Percentiles rank a stretch among this genome's conserved stretches.
Evolutionary conservation across 495 filamentous ascomycete genomes (phyloP).

Genomic region (Penicillium atrosanguineum): DNA sequence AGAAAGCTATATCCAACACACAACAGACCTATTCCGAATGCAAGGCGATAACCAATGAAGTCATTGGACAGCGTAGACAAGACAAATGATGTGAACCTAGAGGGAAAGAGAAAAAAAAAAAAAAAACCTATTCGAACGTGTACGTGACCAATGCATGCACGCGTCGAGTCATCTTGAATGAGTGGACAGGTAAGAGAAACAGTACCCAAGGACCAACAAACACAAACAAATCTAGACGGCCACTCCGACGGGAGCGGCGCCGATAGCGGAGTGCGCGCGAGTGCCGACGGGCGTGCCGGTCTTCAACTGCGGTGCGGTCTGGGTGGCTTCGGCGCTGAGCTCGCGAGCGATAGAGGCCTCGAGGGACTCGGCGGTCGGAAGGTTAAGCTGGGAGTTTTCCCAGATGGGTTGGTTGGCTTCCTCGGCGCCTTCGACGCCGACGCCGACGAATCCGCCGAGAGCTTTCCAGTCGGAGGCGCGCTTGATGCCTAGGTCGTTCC

Average conservation of each 20-base stretch:
- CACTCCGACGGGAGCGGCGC: slow-evolving; percentile 31
- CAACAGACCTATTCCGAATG: neutral
- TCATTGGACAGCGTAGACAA: neutral
- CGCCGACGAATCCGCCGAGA: slow-evolving; percentile 89
- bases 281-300: slow-evolving; percentile 25
- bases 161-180: neutral
- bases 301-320: slow-evolving; percentile 25
- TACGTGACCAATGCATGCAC: neutral
- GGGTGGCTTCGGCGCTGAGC: slow-evolving; percentile 25
- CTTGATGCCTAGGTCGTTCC: slow-evolving; percentile 84
- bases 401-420: slow-evolving; percentile 68
- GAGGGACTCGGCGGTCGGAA: slow-evolving; percentile 46
- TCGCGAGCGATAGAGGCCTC: slow-evolving; percentile 41
- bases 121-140: neutral
- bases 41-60: neutral
- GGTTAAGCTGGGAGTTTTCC: slow-evolving; percentile 81
- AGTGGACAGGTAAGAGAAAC: neutral
- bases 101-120: neutral
- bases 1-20: neutral
- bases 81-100: neutral
- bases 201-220: neutral
- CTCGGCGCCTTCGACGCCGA: slow-evolving; percentile 65
- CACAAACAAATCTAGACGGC: slow-evolving; percentile 25
- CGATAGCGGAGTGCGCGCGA: slow-evolving; percentile 23
- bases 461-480: slow-evolving; percentile 86